Evolutionary conservation across 805 yeast genomes (phyloP).

Genomic region (Starmera dryadoides): DNA sequence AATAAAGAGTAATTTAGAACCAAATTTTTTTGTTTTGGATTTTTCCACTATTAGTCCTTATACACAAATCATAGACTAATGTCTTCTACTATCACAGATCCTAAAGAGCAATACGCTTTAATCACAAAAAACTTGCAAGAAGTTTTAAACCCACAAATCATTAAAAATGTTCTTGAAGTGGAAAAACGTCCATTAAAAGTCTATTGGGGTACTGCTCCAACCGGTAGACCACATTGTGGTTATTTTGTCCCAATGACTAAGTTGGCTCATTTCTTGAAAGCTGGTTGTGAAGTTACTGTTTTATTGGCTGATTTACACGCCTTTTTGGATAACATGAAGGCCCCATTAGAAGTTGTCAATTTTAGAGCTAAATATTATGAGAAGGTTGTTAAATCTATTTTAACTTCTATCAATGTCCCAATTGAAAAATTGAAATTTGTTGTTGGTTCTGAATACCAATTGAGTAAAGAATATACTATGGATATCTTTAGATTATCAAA

Average conservation of each 20-base stretch:
- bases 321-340: slow-evolving; percentile 96
- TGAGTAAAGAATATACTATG: slow-evolving; percentile 69
- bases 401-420: slow-evolving; percentile 83
- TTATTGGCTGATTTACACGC: slow-evolving; percentile 95
- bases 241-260: slow-evolving; percentile 98
- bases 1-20: too few species aligned
- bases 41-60: too few species aligned
- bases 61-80: too few species aligned
- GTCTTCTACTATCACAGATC: slow-evolving; percentile 28
- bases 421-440: slow-evolving; percentile 81
- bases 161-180: slow-evolving; percentile 73
- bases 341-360: slow-evolving; percentile 85
- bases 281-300: slow-evolving; percentile 92
- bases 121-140: slow-evolving; percentile 89
- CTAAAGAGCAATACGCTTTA: slow-evolving; percentile 60
- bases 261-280: slow-evolving; percentile 87
- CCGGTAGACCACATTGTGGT: slow-evolving; percentile 98
- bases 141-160: slow-evolving; percentile 80
- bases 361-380: slow-evolving; percentile 90
- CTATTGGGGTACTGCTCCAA: slow-evolving; percentile 99
- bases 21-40: too few species aligned
- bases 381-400: slow-evolving; percentile 72
- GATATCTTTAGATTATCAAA: slow-evolving; percentile 86
- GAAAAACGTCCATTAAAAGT: slow-evolving; percentile 77
- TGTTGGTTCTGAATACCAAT: slow-evolving; percentile 87